Percentiles rank a stretch among this genome's conserved stretches.
Evolutionary conservation across 345 rosid species (phyloP).

Genomic region (Boechera divaricarpa): DNA sequence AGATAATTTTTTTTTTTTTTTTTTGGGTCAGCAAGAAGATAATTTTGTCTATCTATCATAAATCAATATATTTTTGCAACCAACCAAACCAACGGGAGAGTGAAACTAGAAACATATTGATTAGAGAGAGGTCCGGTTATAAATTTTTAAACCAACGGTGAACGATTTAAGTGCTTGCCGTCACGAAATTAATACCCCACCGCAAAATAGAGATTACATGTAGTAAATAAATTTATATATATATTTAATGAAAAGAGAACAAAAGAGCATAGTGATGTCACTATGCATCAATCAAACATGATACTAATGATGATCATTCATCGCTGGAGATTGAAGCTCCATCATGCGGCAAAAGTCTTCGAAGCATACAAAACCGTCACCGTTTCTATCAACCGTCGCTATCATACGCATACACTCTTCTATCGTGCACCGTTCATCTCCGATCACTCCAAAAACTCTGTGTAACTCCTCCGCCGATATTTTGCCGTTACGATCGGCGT

Average conservation of each 20-base stretch:
- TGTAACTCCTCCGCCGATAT: conserved; percentile 84
- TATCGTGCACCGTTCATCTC: conserved; percentile 76
- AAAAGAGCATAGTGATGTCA: conserved; percentile 40
- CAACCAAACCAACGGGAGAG: too few species aligned
- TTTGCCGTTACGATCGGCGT: conserved; percentile 83
- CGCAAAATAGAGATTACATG: conserved; percentile 1
- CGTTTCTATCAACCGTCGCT: conserved; percentile 69
- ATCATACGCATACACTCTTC: conserved; percentile 97
- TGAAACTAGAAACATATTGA: too few species aligned
- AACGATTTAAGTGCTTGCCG: not conserved
- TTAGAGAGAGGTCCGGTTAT: too few species aligned
- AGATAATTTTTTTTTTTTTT: too few species aligned
- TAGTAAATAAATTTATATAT: not conserved
- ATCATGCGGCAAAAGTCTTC: conserved; percentile 84
- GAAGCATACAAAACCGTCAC: conserved; percentile 91
- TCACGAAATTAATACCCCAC: not conserved
- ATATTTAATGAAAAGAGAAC: too few species aligned
- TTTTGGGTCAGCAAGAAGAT: too few species aligned
- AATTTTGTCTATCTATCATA: too few species aligned
- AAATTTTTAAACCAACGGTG: not conserved
- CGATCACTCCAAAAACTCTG: conserved; percentile 57
- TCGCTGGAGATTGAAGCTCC: conserved; percentile 53
- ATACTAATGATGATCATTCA: conserved; percentile 32
- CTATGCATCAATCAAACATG: conserved; percentile 33
- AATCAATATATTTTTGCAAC: too few species aligned